Evolutionary conservation across 495 filamentous ascomycete genomes (phyloP).

Genomic region (Aspergillus incahuasiensis): DNA sequence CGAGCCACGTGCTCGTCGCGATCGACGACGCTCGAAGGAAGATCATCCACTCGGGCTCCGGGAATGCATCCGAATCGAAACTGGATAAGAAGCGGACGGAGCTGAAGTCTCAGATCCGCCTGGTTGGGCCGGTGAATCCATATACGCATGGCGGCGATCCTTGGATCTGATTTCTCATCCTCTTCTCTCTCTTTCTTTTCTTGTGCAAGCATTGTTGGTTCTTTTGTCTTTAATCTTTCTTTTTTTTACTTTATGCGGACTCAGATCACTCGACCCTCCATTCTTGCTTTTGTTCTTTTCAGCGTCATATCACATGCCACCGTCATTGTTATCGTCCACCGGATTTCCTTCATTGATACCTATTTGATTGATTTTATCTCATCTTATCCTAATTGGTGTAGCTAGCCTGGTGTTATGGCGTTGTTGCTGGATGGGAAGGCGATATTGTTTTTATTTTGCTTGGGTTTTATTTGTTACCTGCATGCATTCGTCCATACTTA

Average conservation of each 20-base stretch:
- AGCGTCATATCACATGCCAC: not conserved
- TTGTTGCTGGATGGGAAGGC: no score
- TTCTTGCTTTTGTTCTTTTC: not conserved
- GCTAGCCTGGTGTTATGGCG: not conserved
- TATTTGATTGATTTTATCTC: not conserved
- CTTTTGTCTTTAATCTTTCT: no score
- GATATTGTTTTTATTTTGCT: no score
- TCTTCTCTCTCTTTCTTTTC: not conserved
- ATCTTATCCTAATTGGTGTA: not conserved
- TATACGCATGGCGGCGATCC: conserved; percentile 31
- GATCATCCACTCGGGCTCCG: conserved; percentile 19
- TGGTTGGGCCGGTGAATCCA: conserved; percentile 39
- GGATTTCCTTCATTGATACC: not conserved
- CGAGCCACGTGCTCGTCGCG: conserved; percentile 23
- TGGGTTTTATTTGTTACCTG: not conserved
- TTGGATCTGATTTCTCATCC: conserved; percentile 26
- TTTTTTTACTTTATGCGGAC: not conserved
- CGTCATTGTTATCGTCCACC: no score
- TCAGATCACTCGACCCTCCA: not conserved
- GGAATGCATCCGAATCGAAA: conserved; percentile 11
- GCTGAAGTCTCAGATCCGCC: conserved; percentile 42
- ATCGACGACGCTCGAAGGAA: conserved; percentile 33
- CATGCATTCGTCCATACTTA: not conserved
- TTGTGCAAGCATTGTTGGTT: no score
- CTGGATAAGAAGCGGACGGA: conserved; percentile 33